phyloP scores from a whole-genome alignment of 257 asterid species.

The Solanum sejunctum region DNA sequence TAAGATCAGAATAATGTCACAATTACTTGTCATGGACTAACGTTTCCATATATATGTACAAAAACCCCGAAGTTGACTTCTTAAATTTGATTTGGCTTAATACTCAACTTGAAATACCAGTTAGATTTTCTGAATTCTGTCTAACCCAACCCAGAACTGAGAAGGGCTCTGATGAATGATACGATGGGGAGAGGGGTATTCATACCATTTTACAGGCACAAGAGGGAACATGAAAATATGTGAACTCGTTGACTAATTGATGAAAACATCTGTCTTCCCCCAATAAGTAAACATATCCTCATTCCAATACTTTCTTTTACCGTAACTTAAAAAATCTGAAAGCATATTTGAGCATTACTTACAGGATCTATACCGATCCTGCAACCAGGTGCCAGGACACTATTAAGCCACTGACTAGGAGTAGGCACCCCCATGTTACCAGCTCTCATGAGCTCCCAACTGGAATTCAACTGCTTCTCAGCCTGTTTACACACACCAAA shows the following conservation, averaged over 20 bases:
- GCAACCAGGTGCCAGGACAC: constrained; percentile 72
- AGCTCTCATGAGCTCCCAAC: constrained; percentile 92
- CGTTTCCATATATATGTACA: neutral
- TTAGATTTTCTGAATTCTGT: neutral
- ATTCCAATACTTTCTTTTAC: neutral
- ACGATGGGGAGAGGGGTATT: neutral
- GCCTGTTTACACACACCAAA: constrained; percentile 38
- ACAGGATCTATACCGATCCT: constrained; percentile 96
- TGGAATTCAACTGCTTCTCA: constrained; percentile 64
- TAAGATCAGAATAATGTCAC: neutral
- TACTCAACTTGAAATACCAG: neutral
- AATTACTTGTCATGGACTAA: neutral
- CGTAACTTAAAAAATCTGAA: neutral
- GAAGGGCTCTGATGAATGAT: neutral
- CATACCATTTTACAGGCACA: neutral
- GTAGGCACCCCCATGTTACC: constrained; percentile 87
- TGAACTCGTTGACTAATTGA: neutral
- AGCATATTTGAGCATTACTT: constrained; percentile 34
- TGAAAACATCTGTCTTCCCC: neutral
- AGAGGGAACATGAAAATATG: neutral
- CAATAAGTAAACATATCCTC: neutral
- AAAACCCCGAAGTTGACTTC: neutral
- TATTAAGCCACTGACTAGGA: constrained; percentile 79
- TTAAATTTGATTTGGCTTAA: neutral
- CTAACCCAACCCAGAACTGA: neutral